Base-by-base conservation (phyloP, 1,284 basidiomycete species). In the Peniophora sp. region DNA sequence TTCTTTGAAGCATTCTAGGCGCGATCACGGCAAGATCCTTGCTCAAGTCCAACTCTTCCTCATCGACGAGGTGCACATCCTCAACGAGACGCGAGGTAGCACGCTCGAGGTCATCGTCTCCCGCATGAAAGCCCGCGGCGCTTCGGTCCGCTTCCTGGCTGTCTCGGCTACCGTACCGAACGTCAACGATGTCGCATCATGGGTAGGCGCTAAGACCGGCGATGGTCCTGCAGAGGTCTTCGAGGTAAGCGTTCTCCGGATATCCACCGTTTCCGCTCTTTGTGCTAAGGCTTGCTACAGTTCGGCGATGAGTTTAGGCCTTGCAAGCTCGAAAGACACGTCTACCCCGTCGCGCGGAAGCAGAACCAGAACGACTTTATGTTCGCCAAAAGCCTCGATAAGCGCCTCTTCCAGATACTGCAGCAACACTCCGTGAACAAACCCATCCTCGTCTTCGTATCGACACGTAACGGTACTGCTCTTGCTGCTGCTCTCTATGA, bases 141-240 rank as follows among this genome's bases (percentile, higher is more conserved):
- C 73, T 1, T 67, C 70, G 1, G 81, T 91, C 19, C 83, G 95
- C 3, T 92, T 97, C 61, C 70, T 97, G 24, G 80, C 96, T 5
- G 81, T 97, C 24, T 96, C 93, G 0, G 96, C 96, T 1, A 97
- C 96, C 0, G 88, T 93, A 10, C 96, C 96, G 0, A 99, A 99
- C 59, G 87, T 95, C 49, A 73, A 81, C 38, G 96, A 99, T 60
- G 82, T 99, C 23, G 93, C 93, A 0, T 66, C 71, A 45, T 98
- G 95, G 96, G 83, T 98, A 48, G 86, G 88, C n/a, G 63, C 66
- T 54, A 69, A 68, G 27, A 59, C 60, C 27, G 61, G 59, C 20
- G 66, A 68, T 50, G 67, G 69, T 1, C 73, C 79, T 47, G 90
- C 91, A 2, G 70, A 69, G 41, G 76, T 89, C n/a, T 89, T 86